Conservation (phyloP, 2,329 filamentous ascomycete genomes). For the Thelonectria rubi region DNA sequence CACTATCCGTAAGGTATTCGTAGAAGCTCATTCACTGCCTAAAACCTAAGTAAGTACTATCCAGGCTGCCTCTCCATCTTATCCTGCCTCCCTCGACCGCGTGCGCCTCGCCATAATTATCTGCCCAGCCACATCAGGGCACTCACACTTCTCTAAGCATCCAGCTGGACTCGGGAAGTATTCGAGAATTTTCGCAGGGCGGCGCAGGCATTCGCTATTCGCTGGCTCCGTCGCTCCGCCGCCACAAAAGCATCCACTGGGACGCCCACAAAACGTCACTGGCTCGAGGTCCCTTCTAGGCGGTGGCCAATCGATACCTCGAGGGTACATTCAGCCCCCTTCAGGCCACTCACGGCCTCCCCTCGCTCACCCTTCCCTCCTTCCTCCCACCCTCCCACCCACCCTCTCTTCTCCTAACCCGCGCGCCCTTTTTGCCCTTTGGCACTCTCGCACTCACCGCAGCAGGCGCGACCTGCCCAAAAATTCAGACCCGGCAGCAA, state of each 20-base stretch:
- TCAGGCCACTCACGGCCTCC: constrained; percentile 41
- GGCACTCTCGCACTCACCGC: constrained; percentile 38
- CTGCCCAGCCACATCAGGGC: constrained; percentile 37
- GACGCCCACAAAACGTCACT: constrained; percentile 30
- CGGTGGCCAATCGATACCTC: constrained; percentile 43
- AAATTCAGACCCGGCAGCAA: constrained; percentile 37
- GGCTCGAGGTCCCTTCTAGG: constrained; percentile 20
- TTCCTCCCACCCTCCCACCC: constrained; percentile 24
- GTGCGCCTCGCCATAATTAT: constrained; percentile 31
- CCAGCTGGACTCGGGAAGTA: background rate
- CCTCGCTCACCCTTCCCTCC: constrained; percentile 36
- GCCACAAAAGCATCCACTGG: constrained; percentile 19
- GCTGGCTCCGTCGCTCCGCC: constrained; percentile 19
- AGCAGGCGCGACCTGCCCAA: constrained; percentile 40
- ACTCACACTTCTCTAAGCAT: background rate
- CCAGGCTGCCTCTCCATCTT: background rate
- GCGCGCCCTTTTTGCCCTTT: background rate
- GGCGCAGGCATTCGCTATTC: constrained; percentile 23
- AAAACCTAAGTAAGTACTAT: no score
- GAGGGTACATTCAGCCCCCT: constrained; percentile 26
- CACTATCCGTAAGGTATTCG: no score
- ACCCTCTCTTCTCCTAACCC: background rate
- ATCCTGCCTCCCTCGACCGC: background rate
- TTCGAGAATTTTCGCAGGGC: constrained; percentile 5
- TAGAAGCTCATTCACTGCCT: no score